Base-by-base conservation (phyloP, 345 rosid species). In the Geranium brycei region DNA sequence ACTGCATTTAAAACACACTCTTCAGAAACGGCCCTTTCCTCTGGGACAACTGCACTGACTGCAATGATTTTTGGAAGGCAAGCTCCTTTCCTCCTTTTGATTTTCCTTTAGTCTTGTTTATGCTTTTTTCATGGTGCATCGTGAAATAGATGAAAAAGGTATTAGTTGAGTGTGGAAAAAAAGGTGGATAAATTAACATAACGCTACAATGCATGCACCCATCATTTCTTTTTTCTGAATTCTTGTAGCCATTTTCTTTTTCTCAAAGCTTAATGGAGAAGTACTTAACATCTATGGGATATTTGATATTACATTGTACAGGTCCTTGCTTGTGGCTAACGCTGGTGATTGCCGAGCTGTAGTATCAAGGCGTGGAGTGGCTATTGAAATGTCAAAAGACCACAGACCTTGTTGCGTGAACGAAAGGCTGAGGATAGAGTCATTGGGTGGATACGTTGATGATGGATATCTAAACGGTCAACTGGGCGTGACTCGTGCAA, bases 271-370 rank as follows among this genome's bases (percentile, higher is more conserved):
- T 23, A 16, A 3, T 17, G 30, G 5, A 18, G 12, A 17, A 17
- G 7, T 7, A 16, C 19, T 58, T 0, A 13, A 31, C 38, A 16
- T 13, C 30, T 41, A 17, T 60, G 19, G 47, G n/a, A 67, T 60
- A 13, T 7, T 23, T 0, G 1, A 30, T 56, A 51, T 23, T 19
- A 19, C 10, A 47, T 61, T 69, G 65, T 4, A 23, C 70, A 83
- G 95, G 79, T 87, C 87, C 19, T 71, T 87, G 53, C 83, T 89
- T 19, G 93, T 92, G 73, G 96, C 98, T 73, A 92, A 92, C 65
- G 96, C 89, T 51, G 95, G 98, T 47, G 98, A 92, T 73, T 92
- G 91, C 57, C 84, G 93, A 30, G 91, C 96, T 61, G 93, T 92
- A 35, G 70, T 89, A 57, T 91, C 89, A 18, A 78, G 80, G 57